These are phyloP conservation scores for Trichaptum fuscoviolaceum DNA, from an alignment of 768 basidiomycete genomes.

Conservation along the genomic window DNA sequence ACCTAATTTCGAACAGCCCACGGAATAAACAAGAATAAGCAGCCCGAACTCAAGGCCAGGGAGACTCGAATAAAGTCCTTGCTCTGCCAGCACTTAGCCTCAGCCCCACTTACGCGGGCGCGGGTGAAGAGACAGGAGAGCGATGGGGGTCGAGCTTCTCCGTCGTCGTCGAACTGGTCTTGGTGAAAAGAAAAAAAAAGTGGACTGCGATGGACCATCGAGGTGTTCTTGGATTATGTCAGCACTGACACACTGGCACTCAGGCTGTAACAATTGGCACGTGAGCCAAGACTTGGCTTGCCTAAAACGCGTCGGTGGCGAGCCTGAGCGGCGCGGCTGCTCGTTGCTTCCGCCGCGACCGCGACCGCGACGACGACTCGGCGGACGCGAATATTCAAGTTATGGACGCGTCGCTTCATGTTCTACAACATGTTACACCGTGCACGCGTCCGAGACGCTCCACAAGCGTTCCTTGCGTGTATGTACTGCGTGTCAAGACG, in stretches of 20 bases:
- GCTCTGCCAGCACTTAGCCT: not conserved
- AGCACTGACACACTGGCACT: too few species aligned
- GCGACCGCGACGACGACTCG: not conserved
- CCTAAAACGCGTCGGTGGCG: not conserved
- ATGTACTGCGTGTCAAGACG: too few species aligned
- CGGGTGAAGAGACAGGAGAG: constrained; percentile 3
- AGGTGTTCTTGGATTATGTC: not conserved
- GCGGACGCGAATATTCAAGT: too few species aligned
- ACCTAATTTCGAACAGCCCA: constrained; percentile 6
- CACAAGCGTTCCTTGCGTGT: too few species aligned
- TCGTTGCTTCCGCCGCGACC: not conserved
- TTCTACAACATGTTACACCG: not conserved
- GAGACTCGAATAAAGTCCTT: not conserved
- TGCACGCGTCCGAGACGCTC: too few species aligned
- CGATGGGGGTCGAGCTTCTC: constrained; percentile 1
- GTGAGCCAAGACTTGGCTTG: too few species aligned
- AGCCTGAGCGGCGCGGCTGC: not conserved
- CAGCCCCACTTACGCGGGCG: not conserved
- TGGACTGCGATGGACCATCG: not conserved
- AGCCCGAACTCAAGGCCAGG: constrained; percentile 4
- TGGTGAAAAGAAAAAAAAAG: not conserved
- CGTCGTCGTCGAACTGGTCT: constrained; percentile 5
- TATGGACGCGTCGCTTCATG: not conserved
- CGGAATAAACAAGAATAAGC: constrained; percentile 2
- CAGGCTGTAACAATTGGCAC: too few species aligned